These are phyloP conservation scores for Claviceps capensis DNA, from an alignment of 2,329 filamentous ascomycete genomes.

Conservation along the genomic window DNA sequence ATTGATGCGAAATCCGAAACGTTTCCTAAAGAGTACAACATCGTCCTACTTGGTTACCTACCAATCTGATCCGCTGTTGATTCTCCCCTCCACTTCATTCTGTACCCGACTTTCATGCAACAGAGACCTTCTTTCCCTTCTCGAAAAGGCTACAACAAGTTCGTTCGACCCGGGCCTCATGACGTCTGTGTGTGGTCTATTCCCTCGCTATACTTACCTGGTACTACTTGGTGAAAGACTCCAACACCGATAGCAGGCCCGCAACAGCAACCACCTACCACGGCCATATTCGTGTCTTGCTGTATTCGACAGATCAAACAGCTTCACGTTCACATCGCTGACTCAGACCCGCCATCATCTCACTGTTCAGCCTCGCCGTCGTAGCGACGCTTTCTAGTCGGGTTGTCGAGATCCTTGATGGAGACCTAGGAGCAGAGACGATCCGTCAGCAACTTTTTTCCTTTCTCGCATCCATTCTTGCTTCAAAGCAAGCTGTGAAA, in stretches of 20 bases:
- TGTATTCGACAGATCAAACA: not conserved
- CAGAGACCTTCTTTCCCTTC: not conserved
- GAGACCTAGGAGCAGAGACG: not conserved
- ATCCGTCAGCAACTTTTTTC: not conserved
- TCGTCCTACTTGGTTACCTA: not conserved
- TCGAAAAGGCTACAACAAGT: too few species aligned
- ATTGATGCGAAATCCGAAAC: not conserved
- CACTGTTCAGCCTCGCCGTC: not conserved
- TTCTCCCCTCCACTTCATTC: not conserved
- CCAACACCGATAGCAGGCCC: not conserved
- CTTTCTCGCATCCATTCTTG: not conserved
- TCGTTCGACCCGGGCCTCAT: not conserved
- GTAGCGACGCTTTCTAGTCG: not conserved
- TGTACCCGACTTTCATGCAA: not conserved
- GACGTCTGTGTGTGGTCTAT: not conserved
- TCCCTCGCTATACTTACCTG: not conserved
- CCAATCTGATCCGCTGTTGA: not conserved
- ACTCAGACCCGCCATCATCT: too few species aligned
- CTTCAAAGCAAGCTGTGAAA: not conserved
- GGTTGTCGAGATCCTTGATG: not conserved
- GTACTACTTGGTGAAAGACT: not conserved
- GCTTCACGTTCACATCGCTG: not conserved
- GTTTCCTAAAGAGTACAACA: not conserved
- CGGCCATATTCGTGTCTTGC: not conserved
- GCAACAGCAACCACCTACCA: not conserved